These are phyloP conservation scores for Stylosanthes scabra DNA, from an alignment of 331 rosid species.

Conservation along the genomic window DNA sequence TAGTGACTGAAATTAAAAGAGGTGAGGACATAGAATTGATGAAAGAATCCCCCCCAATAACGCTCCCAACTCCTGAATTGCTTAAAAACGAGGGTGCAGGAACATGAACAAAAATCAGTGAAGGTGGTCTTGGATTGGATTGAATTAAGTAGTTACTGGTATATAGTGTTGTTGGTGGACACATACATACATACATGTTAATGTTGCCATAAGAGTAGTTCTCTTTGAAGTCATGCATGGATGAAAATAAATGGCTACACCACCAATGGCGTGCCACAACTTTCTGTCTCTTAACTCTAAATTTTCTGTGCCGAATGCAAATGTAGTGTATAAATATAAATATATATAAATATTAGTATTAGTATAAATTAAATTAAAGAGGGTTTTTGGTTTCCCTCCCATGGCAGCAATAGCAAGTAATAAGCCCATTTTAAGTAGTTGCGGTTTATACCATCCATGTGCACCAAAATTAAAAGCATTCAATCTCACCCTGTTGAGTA, in stretches of 20 bases:
- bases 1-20: no score
- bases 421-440: constrained; percentile 7
- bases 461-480: constrained; percentile 53
- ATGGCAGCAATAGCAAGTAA: constrained; percentile 41
- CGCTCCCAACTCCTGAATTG: not conserved
- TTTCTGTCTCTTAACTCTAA: constrained; percentile 32
- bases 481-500: constrained; percentile 57
- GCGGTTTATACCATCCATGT: constrained; percentile 46
- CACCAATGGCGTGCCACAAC: constrained; percentile 28
- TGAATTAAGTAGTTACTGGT: not conserved
- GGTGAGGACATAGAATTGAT: not conserved
- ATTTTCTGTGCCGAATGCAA: constrained; percentile 51
- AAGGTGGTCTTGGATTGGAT: not conserved
- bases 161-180: not conserved
- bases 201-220: constrained; percentile 1
- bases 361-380: no score
- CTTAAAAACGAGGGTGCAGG: not conserved
- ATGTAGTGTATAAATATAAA: not conserved
- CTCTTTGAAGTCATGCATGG: not conserved
- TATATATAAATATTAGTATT: no score
- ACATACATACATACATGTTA: constrained; percentile 11
- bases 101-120: not conserved
- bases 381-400: not conserved
- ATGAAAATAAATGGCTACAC: not conserved
- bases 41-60: not conserved